These are phyloP conservation scores for Mycena crocata DNA, from an alignment of 768 basidiomycete species.

Conservation along the genomic window DNA sequence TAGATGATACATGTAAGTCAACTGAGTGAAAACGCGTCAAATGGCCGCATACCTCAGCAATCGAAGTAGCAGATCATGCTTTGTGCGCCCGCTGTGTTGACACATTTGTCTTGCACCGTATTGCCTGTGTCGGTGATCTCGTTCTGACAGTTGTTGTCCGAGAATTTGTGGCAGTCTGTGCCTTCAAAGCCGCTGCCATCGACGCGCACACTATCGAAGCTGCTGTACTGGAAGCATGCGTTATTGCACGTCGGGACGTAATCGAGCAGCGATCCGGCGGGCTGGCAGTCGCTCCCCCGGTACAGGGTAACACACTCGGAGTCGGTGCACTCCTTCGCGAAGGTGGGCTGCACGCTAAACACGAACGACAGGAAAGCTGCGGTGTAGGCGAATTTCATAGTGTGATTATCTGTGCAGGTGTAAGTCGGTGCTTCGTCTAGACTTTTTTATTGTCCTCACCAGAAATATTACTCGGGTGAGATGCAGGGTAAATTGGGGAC, in stretches of 20 bases:
- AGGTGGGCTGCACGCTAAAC: background rate
- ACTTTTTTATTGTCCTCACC: too few relatives aligned
- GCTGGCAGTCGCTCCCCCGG: constrained; percentile 6
- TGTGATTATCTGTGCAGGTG: too few relatives aligned
- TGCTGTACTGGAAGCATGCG: constrained; percentile 18
- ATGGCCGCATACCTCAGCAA: constrained; percentile 4
- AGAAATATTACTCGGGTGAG: too few relatives aligned
- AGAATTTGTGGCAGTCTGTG: constrained; percentile 8
- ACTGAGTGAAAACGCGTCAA: too few relatives aligned
- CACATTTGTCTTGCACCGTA: background rate
- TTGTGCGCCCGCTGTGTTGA: background rate
- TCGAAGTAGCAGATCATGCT: background rate
- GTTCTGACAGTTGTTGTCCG: constrained; percentile 8
- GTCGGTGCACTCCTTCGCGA: background rate
- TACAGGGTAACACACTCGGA: background rate
- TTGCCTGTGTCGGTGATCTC: constrained; percentile 1
- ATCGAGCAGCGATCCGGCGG: background rate
- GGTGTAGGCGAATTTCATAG: background rate
- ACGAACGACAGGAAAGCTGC: background rate
- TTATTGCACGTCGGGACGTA: constrained; percentile 11
- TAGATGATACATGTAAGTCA: too few relatives aligned
- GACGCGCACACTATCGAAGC: constrained; percentile 7
- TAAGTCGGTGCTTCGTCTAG: too few relatives aligned
- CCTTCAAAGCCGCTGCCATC: background rate
- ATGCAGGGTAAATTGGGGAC: too few relatives aligned